Conservation (phyloP, 495 filamentous ascomycete species). For the Aspergillus ellipticus region DNA sequence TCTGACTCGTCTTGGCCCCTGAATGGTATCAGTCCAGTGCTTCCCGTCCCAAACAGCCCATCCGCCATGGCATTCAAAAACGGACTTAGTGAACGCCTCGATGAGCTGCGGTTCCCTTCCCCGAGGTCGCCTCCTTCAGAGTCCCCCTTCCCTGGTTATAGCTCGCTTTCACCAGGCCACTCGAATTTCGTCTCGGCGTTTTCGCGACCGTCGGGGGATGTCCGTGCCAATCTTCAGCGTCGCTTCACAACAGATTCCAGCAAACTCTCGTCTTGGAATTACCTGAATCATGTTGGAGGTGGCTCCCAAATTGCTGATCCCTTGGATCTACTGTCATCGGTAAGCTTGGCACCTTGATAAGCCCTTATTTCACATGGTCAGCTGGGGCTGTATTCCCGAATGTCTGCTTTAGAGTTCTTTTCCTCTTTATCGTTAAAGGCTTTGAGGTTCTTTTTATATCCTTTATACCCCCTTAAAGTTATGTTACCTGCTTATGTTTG, state of each 20-base stretch:
- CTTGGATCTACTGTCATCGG: constrained; percentile 54
- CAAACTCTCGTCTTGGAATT: constrained; percentile 75
- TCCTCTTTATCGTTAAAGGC: too few species aligned
- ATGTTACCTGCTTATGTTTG: neutral
- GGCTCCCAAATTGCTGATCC: constrained; percentile 52
- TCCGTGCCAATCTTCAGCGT: constrained; percentile 72
- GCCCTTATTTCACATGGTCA: neutral
- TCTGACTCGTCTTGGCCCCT: constrained; percentile 25
- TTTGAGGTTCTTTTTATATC: neutral
- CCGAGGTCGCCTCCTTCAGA: constrained; percentile 71
- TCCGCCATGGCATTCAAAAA: constrained; percentile 63
- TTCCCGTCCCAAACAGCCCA: constrained; percentile 17
- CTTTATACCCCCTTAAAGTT: too few species aligned
- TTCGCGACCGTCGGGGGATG: constrained; percentile 54
- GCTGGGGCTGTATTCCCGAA: neutral
- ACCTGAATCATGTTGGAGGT: constrained; percentile 52
- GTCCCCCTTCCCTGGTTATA: constrained; percentile 65
- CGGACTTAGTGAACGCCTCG: constrained; percentile 61
- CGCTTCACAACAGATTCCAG: constrained; percentile 92
- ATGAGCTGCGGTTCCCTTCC: constrained; percentile 74
- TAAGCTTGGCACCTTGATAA: constrained; percentile 25
- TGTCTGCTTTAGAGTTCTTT: too few species aligned
- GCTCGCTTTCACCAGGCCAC: constrained; percentile 64
- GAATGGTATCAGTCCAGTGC: constrained; percentile 33
- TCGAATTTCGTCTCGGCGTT: constrained; percentile 53